phyloP scores from a whole-genome alignment of 1,284 basidiomycete genomes.

The Cutaneotrichosporon arboriforme region DNA sequence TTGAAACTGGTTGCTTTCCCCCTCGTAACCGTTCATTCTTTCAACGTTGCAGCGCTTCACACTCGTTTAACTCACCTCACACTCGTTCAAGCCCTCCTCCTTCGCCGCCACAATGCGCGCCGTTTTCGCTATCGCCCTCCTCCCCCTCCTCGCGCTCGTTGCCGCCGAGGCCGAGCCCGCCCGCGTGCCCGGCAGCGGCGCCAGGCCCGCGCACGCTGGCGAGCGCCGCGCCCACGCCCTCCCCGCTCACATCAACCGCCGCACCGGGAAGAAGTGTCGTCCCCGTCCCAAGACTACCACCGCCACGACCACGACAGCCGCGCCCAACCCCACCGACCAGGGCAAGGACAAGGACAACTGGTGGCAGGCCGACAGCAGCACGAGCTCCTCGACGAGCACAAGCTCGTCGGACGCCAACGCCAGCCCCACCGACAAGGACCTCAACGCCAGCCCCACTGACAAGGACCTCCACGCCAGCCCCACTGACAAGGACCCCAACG shows the following conservation, averaged over 20 bases:
- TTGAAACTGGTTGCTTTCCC: background rate
- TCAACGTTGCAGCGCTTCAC: background rate
- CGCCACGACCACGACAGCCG: background rate
- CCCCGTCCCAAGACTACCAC: background rate
- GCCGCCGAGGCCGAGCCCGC: background rate
- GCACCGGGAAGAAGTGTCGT: background rate
- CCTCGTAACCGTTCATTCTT: background rate
- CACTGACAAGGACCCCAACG: no score
- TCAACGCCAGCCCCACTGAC: no score
- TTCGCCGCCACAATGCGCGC: background rate
- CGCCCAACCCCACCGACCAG: constrained; percentile 10
- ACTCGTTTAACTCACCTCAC: no score
- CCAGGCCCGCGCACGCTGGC: background rate
- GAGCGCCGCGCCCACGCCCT: background rate
- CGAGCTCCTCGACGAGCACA: no score
- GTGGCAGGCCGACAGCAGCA: no score
- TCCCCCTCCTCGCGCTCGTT: background rate
- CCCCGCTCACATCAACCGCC: background rate
- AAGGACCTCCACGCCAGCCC: no score
- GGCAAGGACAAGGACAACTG: no score
- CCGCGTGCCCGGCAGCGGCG: background rate
- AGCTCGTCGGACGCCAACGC: no score
- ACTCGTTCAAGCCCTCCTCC: background rate
- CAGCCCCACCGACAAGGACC: no score
- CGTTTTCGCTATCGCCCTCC: background rate